phyloP scores from a whole-genome alignment of 2,329 filamentous ascomycete genomes.

The Clonostachys chloroleuca region DNA sequence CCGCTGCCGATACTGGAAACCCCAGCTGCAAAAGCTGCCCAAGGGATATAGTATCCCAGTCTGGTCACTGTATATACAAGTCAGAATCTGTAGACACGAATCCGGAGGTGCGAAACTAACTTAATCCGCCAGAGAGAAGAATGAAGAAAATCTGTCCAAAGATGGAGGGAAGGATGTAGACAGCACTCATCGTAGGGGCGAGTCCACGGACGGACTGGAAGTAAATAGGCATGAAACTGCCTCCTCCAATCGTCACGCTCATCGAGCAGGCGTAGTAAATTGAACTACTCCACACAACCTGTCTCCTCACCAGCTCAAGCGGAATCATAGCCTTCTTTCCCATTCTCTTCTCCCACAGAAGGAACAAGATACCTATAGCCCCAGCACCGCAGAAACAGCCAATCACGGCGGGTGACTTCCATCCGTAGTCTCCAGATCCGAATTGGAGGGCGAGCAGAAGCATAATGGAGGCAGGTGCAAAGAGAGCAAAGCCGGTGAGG shows the following conservation, averaged over 20 bases:
- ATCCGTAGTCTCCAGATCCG: slow-evolving; percentile 25
- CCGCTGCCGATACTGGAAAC: slow-evolving; percentile 29
- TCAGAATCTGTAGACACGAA: background rate
- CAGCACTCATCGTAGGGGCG: slow-evolving; percentile 25
- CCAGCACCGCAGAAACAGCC: slow-evolving; percentile 24
- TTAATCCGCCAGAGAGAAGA: slow-evolving; percentile 23
- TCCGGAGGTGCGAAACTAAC: slow-evolving; percentile 10
- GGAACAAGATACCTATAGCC: slow-evolving; percentile 15
- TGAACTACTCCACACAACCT: slow-evolving; percentile 20
- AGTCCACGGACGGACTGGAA: slow-evolving; percentile 37
- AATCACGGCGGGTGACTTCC: slow-evolving; percentile 23
- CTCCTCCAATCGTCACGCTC: slow-evolving; percentile 31
- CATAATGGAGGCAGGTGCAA: slow-evolving; percentile 33
- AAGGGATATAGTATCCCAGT: slow-evolving; percentile 8
- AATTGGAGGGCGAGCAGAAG: slow-evolving; percentile 39
- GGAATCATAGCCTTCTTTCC: slow-evolving; percentile 32
- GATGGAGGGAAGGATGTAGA: slow-evolving; percentile 34
- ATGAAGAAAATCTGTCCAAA: slow-evolving; percentile 26
- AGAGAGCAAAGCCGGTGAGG: slow-evolving; percentile 32
- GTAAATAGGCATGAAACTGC: slow-evolving; percentile 40
- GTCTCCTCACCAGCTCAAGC: slow-evolving; percentile 2
- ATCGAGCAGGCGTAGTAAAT: slow-evolving; percentile 31
- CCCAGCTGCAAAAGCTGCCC: slow-evolving; percentile 22
- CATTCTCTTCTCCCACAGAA: slow-evolving; percentile 25
- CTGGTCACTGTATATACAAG: slow-evolving; percentile 9